Evolutionary conservation across 2,329 filamentous ascomycete genomes (phyloP).

Genomic region (Capronia epimyces): DNA sequence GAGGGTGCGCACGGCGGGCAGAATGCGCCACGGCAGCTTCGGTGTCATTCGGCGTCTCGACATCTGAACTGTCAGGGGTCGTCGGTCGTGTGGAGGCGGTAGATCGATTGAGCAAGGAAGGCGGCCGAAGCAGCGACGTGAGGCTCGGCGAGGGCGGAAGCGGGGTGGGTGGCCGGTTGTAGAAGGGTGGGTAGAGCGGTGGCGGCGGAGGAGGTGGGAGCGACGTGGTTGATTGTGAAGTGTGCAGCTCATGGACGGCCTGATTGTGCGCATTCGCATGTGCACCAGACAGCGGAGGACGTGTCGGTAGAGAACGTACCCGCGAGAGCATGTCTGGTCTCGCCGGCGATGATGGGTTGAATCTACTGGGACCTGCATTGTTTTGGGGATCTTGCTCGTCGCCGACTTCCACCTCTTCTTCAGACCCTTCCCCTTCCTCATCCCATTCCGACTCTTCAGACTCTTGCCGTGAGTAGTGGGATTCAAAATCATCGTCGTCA

Average conservation of each 20-base stretch:
- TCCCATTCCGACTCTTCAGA: slow-evolving; percentile 34
- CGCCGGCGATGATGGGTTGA: slow-evolving; percentile 8
- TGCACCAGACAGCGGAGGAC: slow-evolving; percentile 6
- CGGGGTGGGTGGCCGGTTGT: slow-evolving; percentile 92
- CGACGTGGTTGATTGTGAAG: slow-evolving; percentile 22
- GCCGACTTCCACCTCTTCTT: slow-evolving; percentile 15
- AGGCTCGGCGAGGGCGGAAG: slow-evolving; percentile 87
- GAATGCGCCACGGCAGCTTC: slow-evolving; percentile 57
- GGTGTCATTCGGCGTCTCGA: slow-evolving; percentile 62
- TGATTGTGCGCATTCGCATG: slow-evolving; percentile 1
- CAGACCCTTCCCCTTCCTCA: slow-evolving; percentile 12
- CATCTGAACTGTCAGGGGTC: slow-evolving; percentile 85
- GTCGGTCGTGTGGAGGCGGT: slow-evolving; percentile 74
- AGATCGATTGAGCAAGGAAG: slow-evolving; percentile 45
- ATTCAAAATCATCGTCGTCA: slow-evolving; percentile 43
- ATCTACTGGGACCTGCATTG: not conserved
- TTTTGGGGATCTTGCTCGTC: not conserved
- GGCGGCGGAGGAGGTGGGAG: slow-evolving; percentile 40
- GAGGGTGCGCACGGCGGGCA: slow-evolving; percentile 54
- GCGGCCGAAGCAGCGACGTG: slow-evolving; percentile 77
- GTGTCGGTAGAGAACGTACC: slow-evolving; percentile 18
- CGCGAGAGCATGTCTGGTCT: slow-evolving; percentile 15
- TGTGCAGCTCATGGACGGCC: slow-evolving; percentile 10
- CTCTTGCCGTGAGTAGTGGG: slow-evolving; percentile 41
- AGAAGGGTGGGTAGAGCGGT: slow-evolving; percentile 77